Conservation (phyloP, 345 rosid species). For the Syzygium aromaticum region DNA sequence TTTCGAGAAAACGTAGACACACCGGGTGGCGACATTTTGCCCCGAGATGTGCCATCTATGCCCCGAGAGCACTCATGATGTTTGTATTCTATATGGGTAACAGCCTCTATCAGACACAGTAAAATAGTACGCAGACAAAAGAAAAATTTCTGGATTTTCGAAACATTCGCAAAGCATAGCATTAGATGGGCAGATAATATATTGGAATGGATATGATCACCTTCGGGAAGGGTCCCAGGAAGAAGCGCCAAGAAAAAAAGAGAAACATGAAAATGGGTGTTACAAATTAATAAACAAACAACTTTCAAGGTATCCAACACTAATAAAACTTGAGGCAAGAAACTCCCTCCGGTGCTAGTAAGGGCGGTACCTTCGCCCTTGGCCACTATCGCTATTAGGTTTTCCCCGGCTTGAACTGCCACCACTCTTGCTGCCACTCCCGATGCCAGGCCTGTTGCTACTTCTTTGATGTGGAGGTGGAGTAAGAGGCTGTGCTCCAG, state of each 20-base stretch:
- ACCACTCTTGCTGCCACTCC: constrained; percentile 25
- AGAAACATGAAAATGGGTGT: not conserved
- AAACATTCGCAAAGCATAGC: not conserved
- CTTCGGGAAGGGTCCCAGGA: not conserved
- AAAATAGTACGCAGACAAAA: not conserved
- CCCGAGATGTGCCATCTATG: not conserved
- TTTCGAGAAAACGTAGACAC: no score
- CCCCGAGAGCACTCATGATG: not conserved
- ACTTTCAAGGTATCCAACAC: not conserved
- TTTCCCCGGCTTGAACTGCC: constrained; percentile 51
- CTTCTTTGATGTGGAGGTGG: constrained; percentile 42
- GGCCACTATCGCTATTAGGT: constrained; percentile 40
- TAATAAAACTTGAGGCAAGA: not conserved
- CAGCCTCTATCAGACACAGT: not conserved
- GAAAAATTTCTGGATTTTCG: not conserved
- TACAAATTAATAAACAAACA: not conserved
- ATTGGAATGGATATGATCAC: not conserved
- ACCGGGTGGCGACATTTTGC: not conserved
- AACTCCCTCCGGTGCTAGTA: constrained; percentile 21
- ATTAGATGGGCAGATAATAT: not conserved
- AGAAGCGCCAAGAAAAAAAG: not conserved
- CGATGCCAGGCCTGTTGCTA: constrained; percentile 28
- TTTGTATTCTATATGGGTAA: not conserved
- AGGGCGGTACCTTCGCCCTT: constrained; percentile 72
- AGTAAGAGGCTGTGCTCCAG: constrained; percentile 50